Evolutionary conservation across 148 eudicot genomes (phyloP).

Genomic region (Arctostaphylos glauca): DNA sequence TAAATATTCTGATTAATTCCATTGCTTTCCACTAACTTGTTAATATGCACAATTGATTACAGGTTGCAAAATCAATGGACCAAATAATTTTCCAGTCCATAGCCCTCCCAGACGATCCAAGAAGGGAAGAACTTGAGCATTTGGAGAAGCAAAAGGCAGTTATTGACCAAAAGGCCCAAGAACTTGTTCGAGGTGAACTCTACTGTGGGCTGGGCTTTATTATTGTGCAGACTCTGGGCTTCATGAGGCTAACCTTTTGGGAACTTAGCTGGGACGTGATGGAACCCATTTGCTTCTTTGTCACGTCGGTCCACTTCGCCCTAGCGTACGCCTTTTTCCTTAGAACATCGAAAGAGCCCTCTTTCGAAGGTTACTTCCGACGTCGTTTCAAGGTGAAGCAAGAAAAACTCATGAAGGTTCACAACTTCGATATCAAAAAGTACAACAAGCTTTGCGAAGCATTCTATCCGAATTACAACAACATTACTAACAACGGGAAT

Average conservation of each 20-base stretch:
- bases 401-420: conserved; percentile 45
- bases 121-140: conserved; percentile 43
- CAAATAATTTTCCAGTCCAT: conserved; percentile 35
- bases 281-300: conserved; percentile 84
- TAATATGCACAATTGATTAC: background rate
- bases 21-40: background rate
- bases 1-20: background rate
- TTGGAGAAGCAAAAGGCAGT: conserved; percentile 46
- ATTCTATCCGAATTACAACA: conserved; percentile 32
- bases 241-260: conserved; percentile 82
- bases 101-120: conserved; percentile 55
- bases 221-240: conserved; percentile 54
- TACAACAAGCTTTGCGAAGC: conserved; percentile 38
- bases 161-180: conserved; percentile 47
- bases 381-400: conserved; percentile 56
- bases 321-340: conserved; percentile 59
- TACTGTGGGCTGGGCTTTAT: conserved; percentile 60
- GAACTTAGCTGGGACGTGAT: conserved; percentile 78
- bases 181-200: conserved; percentile 43
- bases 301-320: conserved; percentile 55
- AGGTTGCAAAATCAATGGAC: conserved; percentile 65
- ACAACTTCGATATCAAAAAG: conserved; percentile 43
- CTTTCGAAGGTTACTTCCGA: conserved; percentile 53
- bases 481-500: background rate
- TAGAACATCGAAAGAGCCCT: conserved; percentile 60